These are phyloP conservation scores for Vaucheria bursata DNA, from an alignment of 352 stramenopile species.

Conservation along the genomic window DNA sequence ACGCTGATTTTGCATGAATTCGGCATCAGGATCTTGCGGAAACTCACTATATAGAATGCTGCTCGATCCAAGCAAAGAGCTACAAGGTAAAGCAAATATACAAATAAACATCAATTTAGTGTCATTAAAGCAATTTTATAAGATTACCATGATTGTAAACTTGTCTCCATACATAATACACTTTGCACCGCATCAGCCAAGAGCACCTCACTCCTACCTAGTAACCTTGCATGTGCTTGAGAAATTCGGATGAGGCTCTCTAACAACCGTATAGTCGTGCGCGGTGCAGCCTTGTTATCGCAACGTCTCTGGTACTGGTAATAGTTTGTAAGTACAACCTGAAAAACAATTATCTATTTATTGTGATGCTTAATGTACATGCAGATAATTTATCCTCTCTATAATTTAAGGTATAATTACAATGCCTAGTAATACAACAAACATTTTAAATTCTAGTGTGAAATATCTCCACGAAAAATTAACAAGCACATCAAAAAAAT, in stretches of 20 bases:
- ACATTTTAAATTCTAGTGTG: too few species aligned
- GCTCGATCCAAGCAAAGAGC: conserved; percentile 20
- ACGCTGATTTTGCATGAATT: conserved; percentile 34
- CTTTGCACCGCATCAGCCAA: conserved; percentile 37
- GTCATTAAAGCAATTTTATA: neutral
- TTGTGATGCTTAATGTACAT: too few species aligned
- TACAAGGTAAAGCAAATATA: neutral
- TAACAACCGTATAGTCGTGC: conserved; percentile 49
- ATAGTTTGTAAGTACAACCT: conserved; percentile 32
- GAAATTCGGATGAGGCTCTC: conserved; percentile 51
- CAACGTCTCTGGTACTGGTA: conserved; percentile 39
- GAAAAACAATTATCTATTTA: too few species aligned
- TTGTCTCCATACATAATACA: conserved; percentile 38
- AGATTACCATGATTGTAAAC: conserved; percentile 24
- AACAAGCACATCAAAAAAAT: too few species aligned
- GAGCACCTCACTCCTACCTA: conserved; percentile 34
- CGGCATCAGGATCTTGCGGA: conserved; percentile 18
- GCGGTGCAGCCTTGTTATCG: conserved; percentile 44
- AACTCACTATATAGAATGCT: conserved; percentile 42
- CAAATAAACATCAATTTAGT: neutral
- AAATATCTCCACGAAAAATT: too few species aligned
- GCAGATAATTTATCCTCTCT: too few species aligned
- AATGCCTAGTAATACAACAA: too few species aligned
- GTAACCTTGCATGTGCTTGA: conserved; percentile 50
- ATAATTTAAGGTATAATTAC: too few species aligned